Conservation (phyloP, 176 grass and related monocot genomes). For the Oryza meyeriana region DNA sequence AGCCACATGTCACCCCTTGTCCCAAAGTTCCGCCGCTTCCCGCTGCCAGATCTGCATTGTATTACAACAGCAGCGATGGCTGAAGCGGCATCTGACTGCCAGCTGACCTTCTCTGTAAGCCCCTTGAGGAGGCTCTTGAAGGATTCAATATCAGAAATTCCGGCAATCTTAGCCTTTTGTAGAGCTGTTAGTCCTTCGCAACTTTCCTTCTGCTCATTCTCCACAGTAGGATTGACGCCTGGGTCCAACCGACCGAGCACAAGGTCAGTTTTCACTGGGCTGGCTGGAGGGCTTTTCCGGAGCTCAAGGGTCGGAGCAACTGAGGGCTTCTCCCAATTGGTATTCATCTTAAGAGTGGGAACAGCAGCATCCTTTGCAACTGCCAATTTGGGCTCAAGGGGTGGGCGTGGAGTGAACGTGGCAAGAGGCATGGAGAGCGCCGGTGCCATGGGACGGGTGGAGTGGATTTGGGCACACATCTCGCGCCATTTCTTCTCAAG, state of each 20-base stretch:
- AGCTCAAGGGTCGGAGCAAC: slow-evolving; percentile 33
- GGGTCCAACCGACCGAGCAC: slow-evolving; percentile 49
- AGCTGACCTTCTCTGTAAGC: slow-evolving; percentile 75
- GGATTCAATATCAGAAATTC: slow-evolving; percentile 77
- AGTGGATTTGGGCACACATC: slow-evolving; percentile 51
- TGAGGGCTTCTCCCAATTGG: slow-evolving; percentile 34
- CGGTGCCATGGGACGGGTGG: slow-evolving; percentile 25
- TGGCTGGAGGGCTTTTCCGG: slow-evolving; percentile 48
- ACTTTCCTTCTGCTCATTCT: slow-evolving; percentile 44
- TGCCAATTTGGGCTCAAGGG: slow-evolving; percentile 36
- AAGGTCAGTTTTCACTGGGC: slow-evolving; percentile 90
- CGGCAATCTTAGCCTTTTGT: slow-evolving; percentile 71
- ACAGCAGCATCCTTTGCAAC: slow-evolving; percentile 22
- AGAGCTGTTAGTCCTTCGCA: slow-evolving; percentile 52
- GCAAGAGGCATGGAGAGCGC: slow-evolving; percentile 34
- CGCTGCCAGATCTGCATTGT: slow-evolving; percentile 68
- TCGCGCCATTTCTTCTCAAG: slow-evolving; percentile 82
- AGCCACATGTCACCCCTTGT: slow-evolving; percentile 86
- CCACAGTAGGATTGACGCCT: background rate
- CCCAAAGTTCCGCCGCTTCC: slow-evolving; percentile 49
- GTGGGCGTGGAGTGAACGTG: slow-evolving; percentile 14
- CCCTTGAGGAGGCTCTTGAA: slow-evolving; percentile 88
- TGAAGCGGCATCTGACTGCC: slow-evolving; percentile 88
- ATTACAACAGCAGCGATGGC: slow-evolving; percentile 74
- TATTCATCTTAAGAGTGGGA: slow-evolving; percentile 55